These are phyloP conservation scores for Triticum timopheevii DNA, from an alignment of 176 grass and related monocot genomes.

Conservation along the genomic window DNA sequence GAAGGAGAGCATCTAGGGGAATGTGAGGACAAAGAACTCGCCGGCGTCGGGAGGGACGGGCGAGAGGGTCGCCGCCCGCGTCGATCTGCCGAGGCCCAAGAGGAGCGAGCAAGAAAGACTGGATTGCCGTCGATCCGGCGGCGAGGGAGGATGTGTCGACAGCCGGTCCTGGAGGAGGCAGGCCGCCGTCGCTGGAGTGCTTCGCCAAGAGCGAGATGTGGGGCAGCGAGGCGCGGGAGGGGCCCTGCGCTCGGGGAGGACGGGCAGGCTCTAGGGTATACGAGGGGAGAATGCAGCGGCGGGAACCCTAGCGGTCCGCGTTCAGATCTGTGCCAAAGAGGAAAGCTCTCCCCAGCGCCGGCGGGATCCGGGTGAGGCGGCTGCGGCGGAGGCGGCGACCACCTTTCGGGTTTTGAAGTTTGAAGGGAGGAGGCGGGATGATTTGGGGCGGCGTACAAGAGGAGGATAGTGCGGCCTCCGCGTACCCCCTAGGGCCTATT, in stretches of 20 bases:
- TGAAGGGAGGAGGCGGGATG: constrained; percentile 22
- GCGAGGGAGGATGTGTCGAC: background rate
- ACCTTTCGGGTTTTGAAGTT: constrained; percentile 8
- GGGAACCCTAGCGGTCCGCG: background rate
- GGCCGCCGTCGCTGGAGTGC: constrained; percentile 8
- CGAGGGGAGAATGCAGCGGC: background rate
- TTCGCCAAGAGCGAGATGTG: background rate
- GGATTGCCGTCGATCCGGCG: background rate
- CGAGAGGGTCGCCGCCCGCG: background rate
- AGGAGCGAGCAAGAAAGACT: constrained; percentile 4
- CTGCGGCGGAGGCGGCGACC: constrained; percentile 11
- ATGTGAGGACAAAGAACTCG: constrained; percentile 3
- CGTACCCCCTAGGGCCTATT: no score
- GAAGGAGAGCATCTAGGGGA: background rate
- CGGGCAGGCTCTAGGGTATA: background rate
- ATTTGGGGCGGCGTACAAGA: constrained; percentile 7
- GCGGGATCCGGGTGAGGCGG: background rate
- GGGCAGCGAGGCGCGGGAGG: background rate
- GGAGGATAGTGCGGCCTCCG: background rate
- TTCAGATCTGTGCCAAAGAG: constrained; percentile 1
- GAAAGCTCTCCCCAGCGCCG: background rate
- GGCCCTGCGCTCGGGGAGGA: background rate
- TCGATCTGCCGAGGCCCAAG: background rate
- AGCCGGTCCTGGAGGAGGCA: background rate
- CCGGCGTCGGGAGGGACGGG: constrained; percentile 2